Conservation (phyloP, 1,284 basidiomycete genomes). For the Boletus semigastroideus region DNA sequence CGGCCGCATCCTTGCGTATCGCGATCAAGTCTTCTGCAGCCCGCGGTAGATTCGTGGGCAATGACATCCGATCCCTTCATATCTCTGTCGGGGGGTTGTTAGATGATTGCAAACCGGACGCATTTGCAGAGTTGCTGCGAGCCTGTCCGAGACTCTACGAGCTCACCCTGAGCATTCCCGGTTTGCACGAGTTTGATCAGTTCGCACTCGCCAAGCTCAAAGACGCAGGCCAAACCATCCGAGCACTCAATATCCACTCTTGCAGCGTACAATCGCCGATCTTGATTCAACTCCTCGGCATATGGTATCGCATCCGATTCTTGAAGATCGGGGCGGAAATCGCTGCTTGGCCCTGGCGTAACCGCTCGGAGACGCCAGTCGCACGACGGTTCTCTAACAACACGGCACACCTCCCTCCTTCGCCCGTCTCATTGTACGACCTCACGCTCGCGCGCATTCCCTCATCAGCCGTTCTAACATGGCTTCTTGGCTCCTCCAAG, state of each 20-base stretch:
- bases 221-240: constrained; percentile 27
- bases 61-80: constrained; percentile 25
- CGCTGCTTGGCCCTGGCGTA: constrained; percentile 32
- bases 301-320: constrained; percentile 41
- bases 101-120: constrained; percentile 12
- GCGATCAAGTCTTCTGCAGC: constrained; percentile 19
- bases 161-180: constrained; percentile 31
- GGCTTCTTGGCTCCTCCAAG: constrained; percentile 40
- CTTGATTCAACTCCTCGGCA: constrained; percentile 42
- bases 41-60: constrained; percentile 13
- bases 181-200: constrained; percentile 34
- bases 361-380: constrained; percentile 6
- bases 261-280: constrained; percentile 46
- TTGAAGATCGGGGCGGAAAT: constrained; percentile 43
- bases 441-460: constrained; percentile 40
- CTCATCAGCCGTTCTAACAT: constrained; percentile 30
- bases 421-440: constrained; percentile 38
- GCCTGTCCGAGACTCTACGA: constrained; percentile 41
- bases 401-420: constrained; percentile 1
- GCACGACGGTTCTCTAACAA: not conserved
- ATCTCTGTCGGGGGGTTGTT: constrained; percentile 15
- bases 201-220: constrained; percentile 28
- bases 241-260: constrained; percentile 38
- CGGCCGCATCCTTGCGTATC: constrained; percentile 12
- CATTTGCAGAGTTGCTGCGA: constrained; percentile 30